phyloP scores from a whole-genome alignment of 345 rosid genomes.

The Lepidium didymum region DNA sequence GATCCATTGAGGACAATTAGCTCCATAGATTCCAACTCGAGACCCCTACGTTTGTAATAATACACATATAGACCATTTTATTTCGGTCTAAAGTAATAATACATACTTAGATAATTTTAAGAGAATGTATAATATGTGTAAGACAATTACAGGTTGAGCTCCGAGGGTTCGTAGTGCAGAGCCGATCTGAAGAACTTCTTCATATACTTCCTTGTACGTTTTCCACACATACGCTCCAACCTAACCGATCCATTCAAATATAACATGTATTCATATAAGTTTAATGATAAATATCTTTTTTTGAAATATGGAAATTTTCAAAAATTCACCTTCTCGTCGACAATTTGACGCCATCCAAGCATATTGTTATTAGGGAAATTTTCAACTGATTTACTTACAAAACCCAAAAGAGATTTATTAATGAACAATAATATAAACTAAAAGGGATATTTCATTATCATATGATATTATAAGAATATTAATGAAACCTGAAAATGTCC shows the following conservation, averaged over 20 bases:
- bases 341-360: conserved; percentile 82
- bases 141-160: conserved; percentile 63
- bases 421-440: not conserved
- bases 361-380: conserved; percentile 55
- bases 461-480: not conserved
- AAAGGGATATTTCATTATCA: not conserved
- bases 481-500: conserved; percentile 69
- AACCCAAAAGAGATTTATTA: not conserved
- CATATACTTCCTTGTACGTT: conserved; percentile 66
- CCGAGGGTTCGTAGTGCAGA: conserved; percentile 73
- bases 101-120: not conserved
- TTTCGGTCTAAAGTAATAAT: not conserved
- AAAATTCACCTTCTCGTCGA: conserved; percentile 55
- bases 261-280: not conserved
- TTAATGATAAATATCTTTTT: too few species aligned
- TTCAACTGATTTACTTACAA: conserved; percentile 48
- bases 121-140: not conserved
- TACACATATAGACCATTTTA: not conserved
- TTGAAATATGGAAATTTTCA: not conserved
- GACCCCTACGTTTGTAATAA: conserved; percentile 40
- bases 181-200: conserved; percentile 65
- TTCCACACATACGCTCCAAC: conserved; percentile 82
- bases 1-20: conserved; percentile 92
- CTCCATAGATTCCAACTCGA: conserved; percentile 81
- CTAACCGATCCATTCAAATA: conserved; percentile 22